A percentile compares a stretch with the other conserved stretches of the same genome.
Conservation (phyloP, 1,139 yeast genomes). For the Yamadazyma sp. region DNA sequence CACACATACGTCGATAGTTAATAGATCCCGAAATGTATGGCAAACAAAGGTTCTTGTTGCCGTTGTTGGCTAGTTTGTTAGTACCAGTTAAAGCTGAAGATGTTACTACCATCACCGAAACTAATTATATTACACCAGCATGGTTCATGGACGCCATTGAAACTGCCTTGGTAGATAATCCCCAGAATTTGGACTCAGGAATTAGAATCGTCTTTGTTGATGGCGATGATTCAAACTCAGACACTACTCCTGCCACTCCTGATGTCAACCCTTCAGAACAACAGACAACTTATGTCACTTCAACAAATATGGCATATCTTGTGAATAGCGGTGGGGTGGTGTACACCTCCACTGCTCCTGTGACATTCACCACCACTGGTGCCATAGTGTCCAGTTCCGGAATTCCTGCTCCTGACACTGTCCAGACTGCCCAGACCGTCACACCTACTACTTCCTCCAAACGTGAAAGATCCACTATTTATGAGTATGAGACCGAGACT, state of each 20-base stretch:
- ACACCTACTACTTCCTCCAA: constrained; percentile 3
- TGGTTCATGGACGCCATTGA: constrained; percentile 25
- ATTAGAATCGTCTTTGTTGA: constrained; percentile 35
- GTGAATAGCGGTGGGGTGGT: constrained; percentile 7
- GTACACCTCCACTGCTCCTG: constrained; percentile 11
- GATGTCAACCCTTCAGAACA: background rate
- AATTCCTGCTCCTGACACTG: background rate
- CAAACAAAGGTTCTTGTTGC: background rate
- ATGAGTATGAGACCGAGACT: constrained; percentile 18
- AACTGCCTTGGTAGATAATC: constrained; percentile 25
- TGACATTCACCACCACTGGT: constrained; percentile 7
- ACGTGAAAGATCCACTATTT: constrained; percentile 14
- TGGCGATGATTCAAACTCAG: constrained; percentile 14
- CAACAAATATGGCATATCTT: constrained; percentile 10
- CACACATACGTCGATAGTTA: background rate
- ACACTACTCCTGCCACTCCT: background rate
- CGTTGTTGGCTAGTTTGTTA: constrained; percentile 4
- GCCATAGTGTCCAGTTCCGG: background rate
- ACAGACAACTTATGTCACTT: constrained; percentile 6
- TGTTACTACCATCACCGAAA: constrained; percentile 26
- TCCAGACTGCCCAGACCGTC: background rate
- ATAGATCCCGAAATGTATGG: background rate
- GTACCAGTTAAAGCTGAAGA: constrained; percentile 12
- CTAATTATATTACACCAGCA: constrained; percentile 31
- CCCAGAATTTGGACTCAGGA: constrained; percentile 24